Base-by-base conservation (phyloP, 2,329 filamentous ascomycete genomes). In the Diaporthe sp. region DNA sequence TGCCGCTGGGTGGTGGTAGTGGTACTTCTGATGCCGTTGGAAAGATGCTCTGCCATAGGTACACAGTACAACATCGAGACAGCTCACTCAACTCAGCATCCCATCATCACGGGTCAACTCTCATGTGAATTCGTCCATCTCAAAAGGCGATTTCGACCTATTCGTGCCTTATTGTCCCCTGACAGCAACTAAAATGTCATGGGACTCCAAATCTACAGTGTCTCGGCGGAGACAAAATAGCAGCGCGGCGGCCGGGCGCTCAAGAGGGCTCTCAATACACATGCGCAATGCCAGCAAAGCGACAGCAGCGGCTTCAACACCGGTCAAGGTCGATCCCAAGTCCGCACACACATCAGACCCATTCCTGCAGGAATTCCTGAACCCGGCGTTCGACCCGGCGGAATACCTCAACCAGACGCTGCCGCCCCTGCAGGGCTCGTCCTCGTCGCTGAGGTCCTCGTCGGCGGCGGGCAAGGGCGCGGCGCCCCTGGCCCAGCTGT, bases 371-470 rank as follows among this genome's bases (percentile, higher is more conserved):
- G 92, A 93, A 72, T 98, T 98, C 83, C 88, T 96, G 50, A 87
- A 91, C 67, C 88, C 93, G 7, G 87, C 89, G 58, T 98, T 98
- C 84, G 95, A 98, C 82, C 90, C 96, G 5, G 93, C 93, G 77
- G 91, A 94, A 64, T 98, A 95, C 83, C 91, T 98, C 79, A 98
- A 98, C 84, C 87, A 91, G 75, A 90, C 90, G 0, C 87, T 98
- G 0, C 94, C 95, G 6, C 86, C 93, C 2, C 87, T 97, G 28
- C 88, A 89, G 77, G 85, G 83, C 80, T 85, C 79, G 80, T 77
- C 82, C 40, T 67, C 75, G 17, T 73, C 70, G 74, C 78, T 76
- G 30, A 54, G 55, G 25, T 67, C 68, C 71, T 74, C 76, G 69
- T 73, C 78, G 69, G 77, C 54, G 50, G 78, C 78, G 82, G 67